Evolutionary conservation across 306 rosid species (phyloP).

Genomic region (Sicyos baderoa): DNA sequence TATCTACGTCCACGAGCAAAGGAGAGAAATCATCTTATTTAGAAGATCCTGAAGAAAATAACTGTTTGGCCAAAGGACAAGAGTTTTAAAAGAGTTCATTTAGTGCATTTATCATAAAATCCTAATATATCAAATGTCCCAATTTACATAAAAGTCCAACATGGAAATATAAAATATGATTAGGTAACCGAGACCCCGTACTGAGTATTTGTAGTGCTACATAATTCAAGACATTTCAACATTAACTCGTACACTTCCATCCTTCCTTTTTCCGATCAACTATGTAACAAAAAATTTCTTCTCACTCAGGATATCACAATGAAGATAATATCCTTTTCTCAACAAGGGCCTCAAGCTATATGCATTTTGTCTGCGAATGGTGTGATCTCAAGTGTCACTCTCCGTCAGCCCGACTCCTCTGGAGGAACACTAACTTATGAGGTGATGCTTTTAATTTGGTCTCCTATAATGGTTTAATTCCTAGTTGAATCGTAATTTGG

Average conservation of each 20-base stretch:
- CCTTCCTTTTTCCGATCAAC: conserved; percentile 11
- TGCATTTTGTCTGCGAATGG: conserved; percentile 93
- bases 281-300: conserved; percentile 11
- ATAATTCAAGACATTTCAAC: too few species aligned
- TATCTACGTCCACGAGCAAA: too few species aligned
- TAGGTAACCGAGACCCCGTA: too few species aligned
- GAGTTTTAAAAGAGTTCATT: too few species aligned
- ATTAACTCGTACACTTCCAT: background rate
- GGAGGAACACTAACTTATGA: conserved; percentile 85
- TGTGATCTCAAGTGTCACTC: conserved; percentile 89
- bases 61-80: too few species aligned
- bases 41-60: too few species aligned
- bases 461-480: background rate
- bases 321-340: conserved; percentile 96
- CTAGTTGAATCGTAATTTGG: background rate
- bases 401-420: conserved; percentile 82
- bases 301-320: conserved; percentile 70
- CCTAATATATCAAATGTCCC: too few species aligned
- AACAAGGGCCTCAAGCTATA: conserved; percentile 87
- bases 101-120: too few species aligned
- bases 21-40: too few species aligned
- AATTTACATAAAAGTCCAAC: too few species aligned
- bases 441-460: conserved; percentile 32
- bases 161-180: too few species aligned
- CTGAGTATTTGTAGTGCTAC: too few species aligned